Evolutionary conservation across 306 rosid species (phyloP), one percentile per base, ranked within the genome.

Genomic region (Aeschynomene evenia): DNA sequence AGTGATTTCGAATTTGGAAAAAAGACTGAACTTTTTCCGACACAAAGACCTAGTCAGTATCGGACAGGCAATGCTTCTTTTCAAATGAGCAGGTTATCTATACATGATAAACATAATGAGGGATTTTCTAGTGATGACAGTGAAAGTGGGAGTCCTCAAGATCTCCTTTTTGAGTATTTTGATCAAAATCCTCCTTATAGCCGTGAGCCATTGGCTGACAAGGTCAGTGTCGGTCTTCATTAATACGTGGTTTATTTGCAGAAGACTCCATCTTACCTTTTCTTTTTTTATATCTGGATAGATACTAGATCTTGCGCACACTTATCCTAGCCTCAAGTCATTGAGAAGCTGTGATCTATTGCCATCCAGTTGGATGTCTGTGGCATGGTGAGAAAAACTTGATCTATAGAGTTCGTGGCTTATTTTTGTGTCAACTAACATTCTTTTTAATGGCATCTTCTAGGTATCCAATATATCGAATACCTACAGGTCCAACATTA

Each of bases 401-500:
- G 54, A 78, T 69, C 19, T 69, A 23, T 45, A 62, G 45, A 24
- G 67, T 11, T 48, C 46, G 28, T 39, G n/a, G 36, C 77, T 58
- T 51, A 53, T 77, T 14, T 29, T 57, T 65, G 18, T 76, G 59
- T 14, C 20, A 31, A 54, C 57, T 85, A 52, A 81, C 70, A 19
- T 58, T 52, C 14, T 72, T 53, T 69, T 57, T 60, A 24, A 57
- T 83, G 77, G 69, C 49, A 67, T 40, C 67, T 74, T 80, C 74
- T 76, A 93, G 98, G 98, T 93, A 93, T 82, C 97, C 98, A 46
- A 90, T 90, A 51, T 93, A 93, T 82, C 87, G 96, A 70, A 93
- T 93, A 72, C 98, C 98, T 40, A 81, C 80, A 0, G 98, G 98
- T 64, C 90, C 92, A 65, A 90, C 97, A 5, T 83, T 93, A 75